A percentile compares a stretch with the other conserved stretches of the same genome.
These are phyloP conservation scores for Trichaptum fuscoviolaceum DNA, from an alignment of 768 basidiomycete genomes.

Conservation along the genomic window DNA sequence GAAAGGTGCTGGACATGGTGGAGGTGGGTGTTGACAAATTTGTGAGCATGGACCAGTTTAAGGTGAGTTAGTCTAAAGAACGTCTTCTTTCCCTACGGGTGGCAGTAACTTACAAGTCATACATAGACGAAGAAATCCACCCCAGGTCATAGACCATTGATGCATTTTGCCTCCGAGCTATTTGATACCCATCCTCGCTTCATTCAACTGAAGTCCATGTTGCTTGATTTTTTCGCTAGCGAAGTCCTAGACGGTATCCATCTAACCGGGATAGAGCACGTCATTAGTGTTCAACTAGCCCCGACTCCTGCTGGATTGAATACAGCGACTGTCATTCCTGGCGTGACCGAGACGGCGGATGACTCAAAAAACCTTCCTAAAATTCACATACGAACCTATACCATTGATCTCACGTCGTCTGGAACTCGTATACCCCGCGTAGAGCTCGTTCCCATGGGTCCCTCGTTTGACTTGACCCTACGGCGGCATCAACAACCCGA, in stretches of 20 bases:
- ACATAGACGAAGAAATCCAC: slow-evolving; percentile 80
- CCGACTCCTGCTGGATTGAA: slow-evolving; percentile 57
- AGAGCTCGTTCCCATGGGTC: slow-evolving; percentile 86
- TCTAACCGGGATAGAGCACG: slow-evolving; percentile 79
- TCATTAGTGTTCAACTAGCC: slow-evolving; percentile 75
- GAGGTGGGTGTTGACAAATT: slow-evolving; percentile 87
- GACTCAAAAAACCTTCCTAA: slow-evolving; percentile 56
- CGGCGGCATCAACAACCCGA: slow-evolving; percentile 74
- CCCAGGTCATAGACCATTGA: slow-evolving; percentile 82
- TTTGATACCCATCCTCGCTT: slow-evolving; percentile 95
- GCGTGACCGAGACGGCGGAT: slow-evolving; percentile 26
- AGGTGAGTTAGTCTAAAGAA: slow-evolving; percentile 45
- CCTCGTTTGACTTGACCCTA: slow-evolving; percentile 76
- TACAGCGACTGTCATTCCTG: slow-evolving; percentile 28
- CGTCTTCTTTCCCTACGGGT: neutral
- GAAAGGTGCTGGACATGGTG: slow-evolving; percentile 87
- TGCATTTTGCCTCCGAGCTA: slow-evolving; percentile 93
- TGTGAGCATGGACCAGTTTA: slow-evolving; percentile 74
- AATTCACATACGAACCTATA: slow-evolving; percentile 88
- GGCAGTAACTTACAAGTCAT: neutral
- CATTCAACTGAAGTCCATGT: slow-evolving; percentile 84
- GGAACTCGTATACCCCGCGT: slow-evolving; percentile 78
- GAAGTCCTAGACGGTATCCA: slow-evolving; percentile 80
- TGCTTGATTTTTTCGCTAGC: slow-evolving; percentile 88
- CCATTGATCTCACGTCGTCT: slow-evolving; percentile 64